Evolutionary conservation across 306 rosid species (phyloP).

Genomic region (Cyamopsis tetragonoloba): DNA sequence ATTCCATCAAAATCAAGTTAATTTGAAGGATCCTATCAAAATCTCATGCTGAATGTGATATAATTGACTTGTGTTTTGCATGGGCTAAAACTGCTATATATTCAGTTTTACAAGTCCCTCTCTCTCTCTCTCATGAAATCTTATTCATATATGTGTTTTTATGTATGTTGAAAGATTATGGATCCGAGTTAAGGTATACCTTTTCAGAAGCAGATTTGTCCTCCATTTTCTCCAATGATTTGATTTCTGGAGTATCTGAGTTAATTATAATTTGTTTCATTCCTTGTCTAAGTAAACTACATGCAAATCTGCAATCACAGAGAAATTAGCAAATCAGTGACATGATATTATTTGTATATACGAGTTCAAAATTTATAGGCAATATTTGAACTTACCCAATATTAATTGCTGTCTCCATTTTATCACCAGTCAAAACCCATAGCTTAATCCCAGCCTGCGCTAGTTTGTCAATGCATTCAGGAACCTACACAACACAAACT

Average conservation of each 20-base stretch:
- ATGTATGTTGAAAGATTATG: not conserved
- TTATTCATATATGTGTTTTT: not conserved
- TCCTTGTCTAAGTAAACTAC: constrained; percentile 97
- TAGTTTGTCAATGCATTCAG: constrained; percentile 97
- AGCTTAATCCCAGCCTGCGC: constrained; percentile 99
- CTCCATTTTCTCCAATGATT: constrained; percentile 71
- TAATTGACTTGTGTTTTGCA: not conserved
- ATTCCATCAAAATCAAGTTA: constrained; percentile 22
- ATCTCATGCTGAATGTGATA: not conserved
- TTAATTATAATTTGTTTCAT: constrained; percentile 85
- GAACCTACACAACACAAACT: constrained; percentile 58
- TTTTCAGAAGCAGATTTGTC: constrained; percentile 54
- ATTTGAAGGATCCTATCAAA: not conserved
- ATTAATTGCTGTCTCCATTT: constrained; percentile 99
- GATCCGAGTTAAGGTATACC: constrained; percentile 40
- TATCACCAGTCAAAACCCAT: constrained; percentile 99
- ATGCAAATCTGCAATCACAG: constrained; percentile 62
- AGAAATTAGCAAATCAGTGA: not conserved
- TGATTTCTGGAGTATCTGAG: constrained; percentile 77
- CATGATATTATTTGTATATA: not conserved
- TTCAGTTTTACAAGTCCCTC: not conserved
- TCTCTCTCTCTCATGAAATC: not conserved
- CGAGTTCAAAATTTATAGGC: constrained; percentile 5
- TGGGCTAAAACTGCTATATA: not conserved
- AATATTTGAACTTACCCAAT: constrained; percentile 58